A percentile compares a stretch with the other conserved stretches of the same genome.
Evolutionary conservation across 805 yeast species (phyloP).

Genomic region (Hanseniaspora occidentalis): DNA sequence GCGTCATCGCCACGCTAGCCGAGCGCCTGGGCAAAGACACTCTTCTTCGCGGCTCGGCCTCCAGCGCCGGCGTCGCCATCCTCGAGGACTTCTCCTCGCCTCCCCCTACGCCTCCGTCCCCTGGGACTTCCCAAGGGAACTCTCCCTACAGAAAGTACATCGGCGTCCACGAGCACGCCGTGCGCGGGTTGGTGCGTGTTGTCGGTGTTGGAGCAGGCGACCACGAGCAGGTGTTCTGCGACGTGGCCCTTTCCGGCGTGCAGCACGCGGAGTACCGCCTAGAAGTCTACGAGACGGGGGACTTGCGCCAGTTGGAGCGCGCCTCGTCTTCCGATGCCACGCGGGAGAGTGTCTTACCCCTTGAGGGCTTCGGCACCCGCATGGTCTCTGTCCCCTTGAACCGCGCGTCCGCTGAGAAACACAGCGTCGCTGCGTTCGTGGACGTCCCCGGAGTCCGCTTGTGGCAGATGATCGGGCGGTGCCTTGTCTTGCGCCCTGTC

Average conservation of each 20-base stretch:
- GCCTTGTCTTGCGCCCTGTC: too few species aligned
- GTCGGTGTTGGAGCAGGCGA: too few species aligned
- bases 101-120: background rate
- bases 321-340: constrained; percentile 22
- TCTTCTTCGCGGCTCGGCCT: background rate
- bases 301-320: constrained; percentile 14
- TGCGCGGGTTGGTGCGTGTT: constrained; percentile 67
- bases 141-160: background rate
- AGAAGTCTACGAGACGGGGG: constrained; percentile 4
- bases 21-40: constrained; percentile 49
- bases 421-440: too few species aligned
- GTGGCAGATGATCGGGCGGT: too few species aligned
- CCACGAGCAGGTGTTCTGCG: too few species aligned
- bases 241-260: too few species aligned
- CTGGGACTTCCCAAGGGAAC: background rate
- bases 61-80: background rate
- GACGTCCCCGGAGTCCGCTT: too few species aligned
- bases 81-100: background rate
- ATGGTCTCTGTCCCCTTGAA: too few species aligned
- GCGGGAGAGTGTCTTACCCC: too few species aligned
- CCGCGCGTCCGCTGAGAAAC: too few species aligned
- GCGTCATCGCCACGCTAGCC: constrained; percentile 45
- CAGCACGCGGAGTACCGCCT: background rate
- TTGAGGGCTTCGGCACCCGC: too few species aligned
- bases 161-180: background rate